These are phyloP conservation scores for Nemania sp. DNA, from an alignment of 2,329 filamentous ascomycete genomes.

Conservation along the genomic window DNA sequence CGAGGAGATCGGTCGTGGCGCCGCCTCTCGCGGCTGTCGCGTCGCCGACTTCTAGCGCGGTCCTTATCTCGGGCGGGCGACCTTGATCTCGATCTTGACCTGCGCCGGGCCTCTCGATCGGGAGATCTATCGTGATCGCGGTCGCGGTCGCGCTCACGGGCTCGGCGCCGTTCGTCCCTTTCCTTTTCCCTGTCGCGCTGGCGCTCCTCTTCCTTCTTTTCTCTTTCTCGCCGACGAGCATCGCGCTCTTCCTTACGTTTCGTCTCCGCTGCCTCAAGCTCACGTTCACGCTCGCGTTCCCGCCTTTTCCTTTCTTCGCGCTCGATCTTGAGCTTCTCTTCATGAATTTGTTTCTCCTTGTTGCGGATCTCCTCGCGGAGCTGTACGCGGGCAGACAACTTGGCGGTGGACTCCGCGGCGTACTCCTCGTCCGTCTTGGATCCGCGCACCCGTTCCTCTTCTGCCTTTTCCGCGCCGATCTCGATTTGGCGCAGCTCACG, in stretches of 20 bases:
- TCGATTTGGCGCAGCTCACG: conserved; percentile 69
- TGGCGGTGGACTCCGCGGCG: conserved; percentile 65
- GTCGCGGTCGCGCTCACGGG: conserved; percentile 45
- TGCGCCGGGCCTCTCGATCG: conserved; percentile 37
- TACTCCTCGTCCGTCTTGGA: conserved; percentile 77
- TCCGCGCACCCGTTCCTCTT: conserved; percentile 66
- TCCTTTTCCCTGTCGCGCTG: conserved; percentile 56
- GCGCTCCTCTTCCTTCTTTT: conserved; percentile 43
- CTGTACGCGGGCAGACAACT: conserved; percentile 63
- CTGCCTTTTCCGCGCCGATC: conserved; percentile 70
- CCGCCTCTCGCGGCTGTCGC: conserved; percentile 41
- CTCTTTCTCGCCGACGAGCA: conserved; percentile 51
- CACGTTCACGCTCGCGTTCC: conserved; percentile 54
- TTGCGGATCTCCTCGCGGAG: conserved; percentile 63
- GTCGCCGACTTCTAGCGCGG: conserved; percentile 42
- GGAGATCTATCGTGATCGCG: conserved; percentile 38
- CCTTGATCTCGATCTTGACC: conserved; percentile 43
- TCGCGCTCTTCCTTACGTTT: conserved; percentile 57
- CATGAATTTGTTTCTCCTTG: conserved; percentile 64
- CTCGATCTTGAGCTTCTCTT: conserved; percentile 63
- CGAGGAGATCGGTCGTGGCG: conserved; percentile 42
- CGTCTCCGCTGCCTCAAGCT: conserved; percentile 54
- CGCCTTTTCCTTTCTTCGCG: conserved; percentile 59
- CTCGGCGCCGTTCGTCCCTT: conserved; percentile 56
- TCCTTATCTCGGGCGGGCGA: conserved; percentile 43